Conservation (phyloP, 2,329 filamentous ascomycete species). For the Cladosporium velox region DNA sequence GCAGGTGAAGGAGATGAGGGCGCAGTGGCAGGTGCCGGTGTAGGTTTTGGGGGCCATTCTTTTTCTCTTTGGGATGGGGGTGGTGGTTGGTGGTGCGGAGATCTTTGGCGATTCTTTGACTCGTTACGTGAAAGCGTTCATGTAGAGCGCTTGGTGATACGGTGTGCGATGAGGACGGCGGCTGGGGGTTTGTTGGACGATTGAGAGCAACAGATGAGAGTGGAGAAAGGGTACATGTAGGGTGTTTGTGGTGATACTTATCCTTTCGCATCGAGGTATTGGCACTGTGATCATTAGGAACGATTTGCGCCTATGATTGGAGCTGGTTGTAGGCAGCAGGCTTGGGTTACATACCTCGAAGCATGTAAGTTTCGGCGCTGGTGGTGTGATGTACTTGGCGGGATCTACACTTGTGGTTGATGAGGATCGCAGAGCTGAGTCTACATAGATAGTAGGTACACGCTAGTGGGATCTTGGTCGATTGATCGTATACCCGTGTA, state of each 20-base stretch:
- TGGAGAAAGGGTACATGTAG: too few relatives aligned
- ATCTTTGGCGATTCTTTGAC: not conserved
- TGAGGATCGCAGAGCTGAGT: not conserved
- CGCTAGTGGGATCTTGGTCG: not conserved
- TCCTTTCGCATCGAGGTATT: not conserved
- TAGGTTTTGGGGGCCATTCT: constrained; percentile 7
- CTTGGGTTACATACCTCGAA: not conserved
- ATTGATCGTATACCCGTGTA: not conserved
- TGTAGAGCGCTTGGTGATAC: not conserved
- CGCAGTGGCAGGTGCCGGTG: constrained; percentile 14
- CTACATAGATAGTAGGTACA: not conserved
- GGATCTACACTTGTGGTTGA: not conserved
- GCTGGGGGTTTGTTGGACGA: not conserved
- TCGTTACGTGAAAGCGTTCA: too few relatives aligned
- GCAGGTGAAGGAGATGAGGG: constrained; percentile 1
- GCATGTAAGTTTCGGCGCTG: not conserved
- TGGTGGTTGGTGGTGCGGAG: not conserved
- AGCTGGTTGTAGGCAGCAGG: not conserved
- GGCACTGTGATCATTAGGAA: not conserved
- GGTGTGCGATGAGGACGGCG: not conserved
- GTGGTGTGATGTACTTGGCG: constrained; percentile 2
- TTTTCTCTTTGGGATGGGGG: too few relatives aligned
- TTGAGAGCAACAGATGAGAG: not conserved
- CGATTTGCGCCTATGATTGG: not conserved
- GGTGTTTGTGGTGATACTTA: not conserved